Evolutionary conservation across 2,329 filamentous ascomycete species (phyloP).

Genomic region (Rhynchosporium secalis): DNA sequence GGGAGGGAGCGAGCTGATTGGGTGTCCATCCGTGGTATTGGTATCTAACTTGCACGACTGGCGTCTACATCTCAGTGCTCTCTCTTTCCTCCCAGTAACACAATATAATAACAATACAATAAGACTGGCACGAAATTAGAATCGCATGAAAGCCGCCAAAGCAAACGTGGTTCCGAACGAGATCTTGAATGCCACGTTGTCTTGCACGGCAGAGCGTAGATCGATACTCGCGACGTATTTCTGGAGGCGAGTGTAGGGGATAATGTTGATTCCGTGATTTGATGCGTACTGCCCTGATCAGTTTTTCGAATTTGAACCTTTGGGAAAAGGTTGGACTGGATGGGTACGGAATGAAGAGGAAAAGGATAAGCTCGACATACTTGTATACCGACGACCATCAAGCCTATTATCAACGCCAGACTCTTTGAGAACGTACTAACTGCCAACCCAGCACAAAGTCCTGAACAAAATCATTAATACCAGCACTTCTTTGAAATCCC

Average conservation of each 20-base stretch:
- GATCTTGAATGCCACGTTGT: conserved; percentile 43
- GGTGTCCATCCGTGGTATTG: neutral
- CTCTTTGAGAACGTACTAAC: conserved; percentile 71
- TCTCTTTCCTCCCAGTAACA: neutral
- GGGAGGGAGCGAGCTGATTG: conserved; percentile 1
- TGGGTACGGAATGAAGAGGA: neutral
- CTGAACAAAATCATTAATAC: conserved; percentile 16
- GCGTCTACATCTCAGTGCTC: neutral
- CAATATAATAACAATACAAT: neutral
- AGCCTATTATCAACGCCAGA: conserved; percentile 65
- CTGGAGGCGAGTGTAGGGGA: conserved; percentile 44
- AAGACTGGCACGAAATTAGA: conserved; percentile 41
- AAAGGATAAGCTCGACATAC: conserved; percentile 20
- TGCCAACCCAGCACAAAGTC: conserved; percentile 46
- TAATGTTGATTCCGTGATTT: conserved; percentile 51
- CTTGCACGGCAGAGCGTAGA: conserved; percentile 43
- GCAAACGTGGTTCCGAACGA: conserved; percentile 74
- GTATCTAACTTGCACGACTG: conserved; percentile 16
- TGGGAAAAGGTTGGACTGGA: neutral
- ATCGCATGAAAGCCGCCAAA: conserved; percentile 63
- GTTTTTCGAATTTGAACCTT: neutral
- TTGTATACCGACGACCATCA: conserved; percentile 56
- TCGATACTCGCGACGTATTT: conserved; percentile 52
- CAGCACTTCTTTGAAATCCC: neutral
- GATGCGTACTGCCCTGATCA: conserved; percentile 47